Base-by-base conservation (phyloP, 2,329 filamentous ascomycete species). In the Pseudogymnoascus sp. region DNA sequence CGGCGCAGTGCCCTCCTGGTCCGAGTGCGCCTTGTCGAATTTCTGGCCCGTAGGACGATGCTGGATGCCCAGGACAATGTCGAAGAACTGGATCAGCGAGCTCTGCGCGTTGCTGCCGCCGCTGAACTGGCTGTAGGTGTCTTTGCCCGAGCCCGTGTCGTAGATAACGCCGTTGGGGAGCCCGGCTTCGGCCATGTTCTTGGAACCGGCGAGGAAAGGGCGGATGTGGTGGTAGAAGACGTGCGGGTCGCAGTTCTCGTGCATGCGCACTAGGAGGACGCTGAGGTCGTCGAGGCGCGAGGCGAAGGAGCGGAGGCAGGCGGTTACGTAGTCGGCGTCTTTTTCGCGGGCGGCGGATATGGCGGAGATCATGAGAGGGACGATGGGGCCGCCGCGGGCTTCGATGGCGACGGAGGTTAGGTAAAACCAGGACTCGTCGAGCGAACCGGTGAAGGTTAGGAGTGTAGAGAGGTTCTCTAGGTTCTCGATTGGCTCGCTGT, bases 341-440 rank as follows among this genome's bases (percentile, higher is more conserved):
- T 84, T 82, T 19, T 81, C 77, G 59, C 91, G 85, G 21, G 88
- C 92, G 37, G 92, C 92, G 61, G 84, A 80, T 63, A 99, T 92
- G 55, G 94, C 94, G 41, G 86, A 82, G 43, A 99, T 80, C 91
- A 97, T 96, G 63, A 96, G 78, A 0, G 92, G 87, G 61, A 99
- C 87, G 63, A 92, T 89, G 3, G 92, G 90, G 0, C 88, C 94
- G 26, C 91, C 93, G 62, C 91, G 88, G 62, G 92, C 92, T 76
- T 99, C 94, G 66, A 99, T 97, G 65, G 93, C 94, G 2, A 97
- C 90, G 0, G 92, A 97, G 61, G 97, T 86, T 11, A 99, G 81
- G 73, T 97, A 99, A 73, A 99, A 99, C 94, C 94, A 99, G 66
- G 94, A 96, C 77, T 99, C 94, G 72, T 99, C 94, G 62, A 96